Evolutionary conservation across 176 grass and related monocot species (phyloP).

Genomic region (maize (Zea mays)): Zm-B73-REFERENCE-NAM-5.0 NC_050099.1:249268001-249268500

Average conservation of each 20-base stretch:
- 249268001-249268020: background rate
- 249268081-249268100: constrained; percentile 46
- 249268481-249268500: background rate
- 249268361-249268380: constrained; percentile 66
- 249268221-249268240: constrained; percentile 54
- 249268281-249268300: constrained; percentile 24
- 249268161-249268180: background rate
- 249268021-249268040: background rate
- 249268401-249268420: constrained; percentile 50
- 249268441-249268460: background rate
- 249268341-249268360: background rate
- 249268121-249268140: constrained; percentile 6
- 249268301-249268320: background rate
- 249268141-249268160: background rate
- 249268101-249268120: constrained; percentile 37
- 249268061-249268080: constrained; percentile 59
- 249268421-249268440: constrained; percentile 14
- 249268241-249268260: constrained; percentile 47
- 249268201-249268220: constrained; percentile 43
- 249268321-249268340: background rate
- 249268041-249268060: constrained; percentile 55
- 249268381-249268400: constrained; percentile 53
- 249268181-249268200: background rate
- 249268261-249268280: constrained; percentile 53
- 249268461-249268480: background rate